phyloP scores from a whole-genome alignment of 257 asterid genomes.

The Capsicum chinense region DNA sequence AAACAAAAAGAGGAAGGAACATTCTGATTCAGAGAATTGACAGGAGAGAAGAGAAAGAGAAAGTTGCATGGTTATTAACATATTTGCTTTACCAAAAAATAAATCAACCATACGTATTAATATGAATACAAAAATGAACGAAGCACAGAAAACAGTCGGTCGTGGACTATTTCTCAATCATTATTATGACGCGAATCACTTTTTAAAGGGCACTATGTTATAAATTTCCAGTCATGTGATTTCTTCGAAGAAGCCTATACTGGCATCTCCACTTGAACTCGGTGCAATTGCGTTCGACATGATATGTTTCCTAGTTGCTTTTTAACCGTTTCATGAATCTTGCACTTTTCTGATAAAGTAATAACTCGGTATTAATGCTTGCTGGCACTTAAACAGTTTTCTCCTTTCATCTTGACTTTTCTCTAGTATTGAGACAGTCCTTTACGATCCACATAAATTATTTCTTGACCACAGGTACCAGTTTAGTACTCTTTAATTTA shows the following conservation, averaged over 20 bases:
- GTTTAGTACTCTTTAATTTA: neutral
- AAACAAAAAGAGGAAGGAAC: too few relatives aligned
- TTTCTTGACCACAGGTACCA: neutral
- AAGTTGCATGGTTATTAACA: neutral
- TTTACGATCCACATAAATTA: neutral
- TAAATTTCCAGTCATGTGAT: neutral
- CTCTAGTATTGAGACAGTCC: neutral
- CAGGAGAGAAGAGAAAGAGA: neutral
- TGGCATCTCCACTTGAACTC: slow-evolving; percentile 11
- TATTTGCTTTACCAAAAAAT: neutral
- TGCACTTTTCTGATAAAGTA: neutral
- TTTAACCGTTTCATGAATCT: neutral
- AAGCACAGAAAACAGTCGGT: neutral
- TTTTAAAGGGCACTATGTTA: neutral
- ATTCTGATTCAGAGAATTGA: neutral
- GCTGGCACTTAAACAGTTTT: neutral
- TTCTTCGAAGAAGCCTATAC: neutral
- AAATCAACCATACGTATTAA: neutral
- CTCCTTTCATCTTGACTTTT: neutral
- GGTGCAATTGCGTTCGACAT: neutral
- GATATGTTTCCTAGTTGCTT: neutral
- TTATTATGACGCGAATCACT: neutral
- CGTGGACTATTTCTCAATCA: neutral
- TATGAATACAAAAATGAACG: neutral
- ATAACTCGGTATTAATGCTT: neutral